Evolutionary conservation across 139 green algal genomes (phyloP).

Genomic region (Tetradesmus lagerheimii): DNA sequence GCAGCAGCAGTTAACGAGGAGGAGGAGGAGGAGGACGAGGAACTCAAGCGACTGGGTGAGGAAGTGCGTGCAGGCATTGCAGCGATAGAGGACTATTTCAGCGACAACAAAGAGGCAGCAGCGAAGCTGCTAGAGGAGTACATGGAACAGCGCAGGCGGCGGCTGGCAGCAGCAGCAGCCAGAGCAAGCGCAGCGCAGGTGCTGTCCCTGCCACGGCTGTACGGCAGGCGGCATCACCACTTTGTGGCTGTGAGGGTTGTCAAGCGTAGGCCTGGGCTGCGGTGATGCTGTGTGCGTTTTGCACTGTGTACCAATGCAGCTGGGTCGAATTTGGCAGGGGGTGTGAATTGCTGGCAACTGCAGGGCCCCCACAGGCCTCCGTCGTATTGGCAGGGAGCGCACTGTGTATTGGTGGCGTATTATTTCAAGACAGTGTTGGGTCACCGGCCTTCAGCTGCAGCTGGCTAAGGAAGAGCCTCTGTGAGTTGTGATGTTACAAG

Average conservation of each 20-base stretch:
- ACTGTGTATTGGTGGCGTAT: too few relatives aligned
- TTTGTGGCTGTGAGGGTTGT: background rate
- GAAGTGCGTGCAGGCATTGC: slow-evolving; percentile 9
- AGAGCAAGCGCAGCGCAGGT: background rate
- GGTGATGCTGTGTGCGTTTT: background rate
- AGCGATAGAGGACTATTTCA: slow-evolving; percentile 30
- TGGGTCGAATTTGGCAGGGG: too few relatives aligned
- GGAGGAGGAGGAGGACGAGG: background rate
- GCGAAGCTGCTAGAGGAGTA: background rate
- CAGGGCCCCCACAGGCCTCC: too few relatives aligned
- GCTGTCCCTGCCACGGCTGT: background rate
- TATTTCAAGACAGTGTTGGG: too few relatives aligned
- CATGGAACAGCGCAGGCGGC: background rate
- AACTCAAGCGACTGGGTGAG: background rate
- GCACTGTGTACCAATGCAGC: too few relatives aligned
- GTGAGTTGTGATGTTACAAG: too few relatives aligned
- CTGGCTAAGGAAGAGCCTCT: too few relatives aligned
- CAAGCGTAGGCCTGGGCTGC: background rate
- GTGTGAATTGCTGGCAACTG: too few relatives aligned
- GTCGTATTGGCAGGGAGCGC: too few relatives aligned
- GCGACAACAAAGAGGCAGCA: slow-evolving; percentile 1
- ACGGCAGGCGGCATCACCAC: slow-evolving; percentile 35
- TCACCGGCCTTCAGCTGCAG: too few relatives aligned
- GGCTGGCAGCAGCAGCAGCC: background rate
- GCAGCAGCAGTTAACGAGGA: background rate